Percentiles rank a stretch among this genome's conserved stretches.
phyloP scores from a whole-genome alignment of 495 filamentous ascomycete genomes.

The Neurospora tetrasperma region DNA sequence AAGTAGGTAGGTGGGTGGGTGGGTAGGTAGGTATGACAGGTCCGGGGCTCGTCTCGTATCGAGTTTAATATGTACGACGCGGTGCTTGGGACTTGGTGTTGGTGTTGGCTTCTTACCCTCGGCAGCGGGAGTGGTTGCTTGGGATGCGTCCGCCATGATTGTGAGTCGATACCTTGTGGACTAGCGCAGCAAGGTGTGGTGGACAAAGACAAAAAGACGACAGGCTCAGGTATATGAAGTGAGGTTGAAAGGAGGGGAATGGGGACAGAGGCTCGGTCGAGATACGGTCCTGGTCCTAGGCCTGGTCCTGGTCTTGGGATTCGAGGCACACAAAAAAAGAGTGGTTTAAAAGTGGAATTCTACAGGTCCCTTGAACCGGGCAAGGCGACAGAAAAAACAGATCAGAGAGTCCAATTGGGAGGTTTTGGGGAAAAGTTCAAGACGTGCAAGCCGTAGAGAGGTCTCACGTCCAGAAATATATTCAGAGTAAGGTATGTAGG shows the following conservation, averaged over 20 bases:
- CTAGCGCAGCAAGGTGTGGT: not conserved
- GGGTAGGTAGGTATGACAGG: not conserved
- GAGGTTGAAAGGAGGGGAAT: not conserved
- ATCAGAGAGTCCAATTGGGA: not conserved
- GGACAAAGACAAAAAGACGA: not conserved
- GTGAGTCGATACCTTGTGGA: not conserved
- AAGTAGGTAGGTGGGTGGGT: not conserved
- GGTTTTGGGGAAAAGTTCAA: not conserved
- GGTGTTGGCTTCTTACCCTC: not conserved
- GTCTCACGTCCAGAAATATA: not conserved
- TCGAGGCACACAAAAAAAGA: slow-evolving; percentile 1
- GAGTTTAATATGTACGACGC: not conserved
- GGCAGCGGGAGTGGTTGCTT: not conserved
- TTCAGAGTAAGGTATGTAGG: not conserved
- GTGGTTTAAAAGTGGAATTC: slow-evolving; percentile 1
- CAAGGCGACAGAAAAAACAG: not conserved
- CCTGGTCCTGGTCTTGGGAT: not conserved
- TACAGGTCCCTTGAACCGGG: not conserved
- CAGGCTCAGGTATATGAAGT: not conserved
- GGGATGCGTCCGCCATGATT: not conserved
- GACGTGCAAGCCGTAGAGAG: not conserved
- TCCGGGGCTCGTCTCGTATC: not conserved
- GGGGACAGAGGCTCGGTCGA: not conserved
- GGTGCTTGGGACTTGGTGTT: not conserved
- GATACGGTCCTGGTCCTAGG: not conserved